Evolutionary conservation across 306 rosid species (phyloP).

Genomic region (Gillenia trifoliata): DNA sequence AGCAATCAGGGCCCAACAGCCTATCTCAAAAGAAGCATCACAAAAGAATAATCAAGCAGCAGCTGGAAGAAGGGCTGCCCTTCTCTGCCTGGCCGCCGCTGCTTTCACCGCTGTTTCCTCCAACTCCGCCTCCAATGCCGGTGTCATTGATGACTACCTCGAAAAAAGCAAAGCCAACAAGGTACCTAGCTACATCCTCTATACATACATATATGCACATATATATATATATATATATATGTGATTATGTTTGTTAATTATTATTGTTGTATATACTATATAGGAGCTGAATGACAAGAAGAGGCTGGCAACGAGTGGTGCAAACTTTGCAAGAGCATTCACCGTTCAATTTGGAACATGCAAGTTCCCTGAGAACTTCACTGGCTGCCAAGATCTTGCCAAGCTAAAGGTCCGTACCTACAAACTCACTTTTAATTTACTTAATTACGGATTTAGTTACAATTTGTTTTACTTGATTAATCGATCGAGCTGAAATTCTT

Average conservation of each 20-base stretch:
- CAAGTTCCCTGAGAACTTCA: conserved; percentile 99
- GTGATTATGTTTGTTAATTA: background rate
- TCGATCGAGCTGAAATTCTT: too few relatives aligned
- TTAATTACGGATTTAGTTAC: background rate
- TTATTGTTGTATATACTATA: background rate
- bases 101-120: conserved; percentile 45
- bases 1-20: conserved; percentile 57
- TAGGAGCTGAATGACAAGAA: conserved; percentile 96
- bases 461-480: too few relatives aligned
- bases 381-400: conserved; percentile 99
- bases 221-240: too few relatives aligned
- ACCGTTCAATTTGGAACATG: conserved; percentile 92
- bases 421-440: background rate
- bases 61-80: conserved; percentile 62
- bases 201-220: too few relatives aligned
- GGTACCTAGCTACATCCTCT: conserved; percentile 30
- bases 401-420: conserved; percentile 77
- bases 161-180: conserved; percentile 89
- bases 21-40: background rate
- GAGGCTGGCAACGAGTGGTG: conserved; percentile 89
- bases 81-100: conserved; percentile 56
- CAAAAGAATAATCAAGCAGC: conserved; percentile 6
- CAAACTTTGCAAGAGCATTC: conserved; percentile 93
- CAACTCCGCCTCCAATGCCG: conserved; percentile 60
- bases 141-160: conserved; percentile 78